phyloP scores from a whole-genome alignment of 352 stramenopile genomes.

The Phytophthora fragariae region DNA sequence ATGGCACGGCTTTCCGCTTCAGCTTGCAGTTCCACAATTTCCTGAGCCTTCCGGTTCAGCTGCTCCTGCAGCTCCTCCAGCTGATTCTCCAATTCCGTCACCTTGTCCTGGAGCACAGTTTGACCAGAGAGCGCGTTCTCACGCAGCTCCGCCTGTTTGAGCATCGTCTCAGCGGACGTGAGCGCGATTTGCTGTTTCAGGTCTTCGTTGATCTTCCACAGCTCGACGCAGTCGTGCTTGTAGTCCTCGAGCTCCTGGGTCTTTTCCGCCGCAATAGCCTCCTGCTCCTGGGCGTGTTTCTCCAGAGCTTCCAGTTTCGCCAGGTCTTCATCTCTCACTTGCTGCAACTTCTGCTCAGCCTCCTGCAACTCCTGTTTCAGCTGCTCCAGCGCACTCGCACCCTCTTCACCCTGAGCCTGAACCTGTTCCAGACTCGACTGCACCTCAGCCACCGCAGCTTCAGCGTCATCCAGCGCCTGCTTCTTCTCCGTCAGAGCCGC shows the following conservation, averaged over 20 bases:
- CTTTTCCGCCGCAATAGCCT: slow-evolving; percentile 41
- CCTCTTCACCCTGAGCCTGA: slow-evolving; percentile 29
- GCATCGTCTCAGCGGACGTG: slow-evolving; percentile 61
- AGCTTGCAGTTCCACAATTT: slow-evolving; percentile 48
- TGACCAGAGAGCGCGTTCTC: slow-evolving; percentile 67
- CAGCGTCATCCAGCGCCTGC: slow-evolving; percentile 33
- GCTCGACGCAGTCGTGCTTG: slow-evolving; percentile 80
- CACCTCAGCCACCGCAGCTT: slow-evolving; percentile 22
- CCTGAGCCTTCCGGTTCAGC: slow-evolving; percentile 64
- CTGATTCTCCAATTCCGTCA: slow-evolving; percentile 67
- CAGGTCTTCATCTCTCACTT: slow-evolving; percentile 26
- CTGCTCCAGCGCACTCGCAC: slow-evolving; percentile 26
- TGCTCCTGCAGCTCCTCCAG: slow-evolving; percentile 70
- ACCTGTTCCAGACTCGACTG: slow-evolving; percentile 38
- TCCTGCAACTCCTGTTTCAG: slow-evolving; percentile 33
- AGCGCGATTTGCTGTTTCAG: slow-evolving; percentile 78
- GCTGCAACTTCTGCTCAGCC: slow-evolving; percentile 32
- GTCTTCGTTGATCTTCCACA: slow-evolving; percentile 85
- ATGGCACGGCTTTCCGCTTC: slow-evolving; percentile 30
- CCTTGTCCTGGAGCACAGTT: slow-evolving; percentile 55
- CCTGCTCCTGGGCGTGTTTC: slow-evolving; percentile 35
- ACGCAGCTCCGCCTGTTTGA: slow-evolving; percentile 64
- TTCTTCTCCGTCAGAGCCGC: slow-evolving; percentile 45
- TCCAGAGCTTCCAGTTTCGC: slow-evolving; percentile 27
- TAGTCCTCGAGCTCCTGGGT: slow-evolving; percentile 75